Conservation (phyloP, 495 filamentous ascomycete species). For the Penicillium dipodomyicola region DNA sequence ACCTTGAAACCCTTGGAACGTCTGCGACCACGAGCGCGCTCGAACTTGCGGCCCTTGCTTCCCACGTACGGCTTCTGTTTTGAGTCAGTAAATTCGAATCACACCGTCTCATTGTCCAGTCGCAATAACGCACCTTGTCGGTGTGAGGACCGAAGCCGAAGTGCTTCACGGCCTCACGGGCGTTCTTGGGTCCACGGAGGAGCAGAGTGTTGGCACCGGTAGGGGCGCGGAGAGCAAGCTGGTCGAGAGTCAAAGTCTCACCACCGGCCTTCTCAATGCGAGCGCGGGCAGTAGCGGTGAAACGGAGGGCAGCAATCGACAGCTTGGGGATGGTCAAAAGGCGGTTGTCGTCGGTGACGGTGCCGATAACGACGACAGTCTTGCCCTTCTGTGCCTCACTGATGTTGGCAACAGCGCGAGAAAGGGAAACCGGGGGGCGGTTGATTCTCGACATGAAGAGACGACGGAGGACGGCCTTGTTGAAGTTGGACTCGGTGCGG, state of each 20-base stretch:
- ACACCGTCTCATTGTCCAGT: not conserved
- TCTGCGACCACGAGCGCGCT: conserved; percentile 95
- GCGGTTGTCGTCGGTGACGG: conserved; percentile 95
- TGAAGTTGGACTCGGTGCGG: conserved; percentile 94
- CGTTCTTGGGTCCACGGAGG: conserved; percentile 94
- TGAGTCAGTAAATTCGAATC: conserved; percentile 22
- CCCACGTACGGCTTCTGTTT: conserved; percentile 86
- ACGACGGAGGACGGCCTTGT: conserved; percentile 92
- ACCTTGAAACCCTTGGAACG: conserved; percentile 98
- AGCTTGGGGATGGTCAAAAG: conserved; percentile 86
- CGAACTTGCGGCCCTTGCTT: conserved; percentile 99
- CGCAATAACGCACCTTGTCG: conserved; percentile 71
- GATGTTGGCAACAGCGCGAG: conserved; percentile 70
- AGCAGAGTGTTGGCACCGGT: conserved; percentile 94
- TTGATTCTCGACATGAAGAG: conserved; percentile 98
- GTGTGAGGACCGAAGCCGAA: conserved; percentile 97
- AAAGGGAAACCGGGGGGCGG: conserved; percentile 91
- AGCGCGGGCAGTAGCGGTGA: conserved; percentile 92
- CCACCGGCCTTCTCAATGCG: conserved; percentile 90
- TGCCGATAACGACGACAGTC: conserved; percentile 88
- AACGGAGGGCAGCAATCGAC: conserved; percentile 85
- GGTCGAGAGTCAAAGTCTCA: conserved; percentile 90
- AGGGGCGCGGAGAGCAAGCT: conserved; percentile 88
- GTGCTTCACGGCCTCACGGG: conserved; percentile 96
- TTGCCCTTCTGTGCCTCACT: conserved; percentile 72